These are phyloP conservation scores for Cyclostephanos tholiformis DNA, from an alignment of 108 stramenopile species.

Conservation along the genomic window DNA sequence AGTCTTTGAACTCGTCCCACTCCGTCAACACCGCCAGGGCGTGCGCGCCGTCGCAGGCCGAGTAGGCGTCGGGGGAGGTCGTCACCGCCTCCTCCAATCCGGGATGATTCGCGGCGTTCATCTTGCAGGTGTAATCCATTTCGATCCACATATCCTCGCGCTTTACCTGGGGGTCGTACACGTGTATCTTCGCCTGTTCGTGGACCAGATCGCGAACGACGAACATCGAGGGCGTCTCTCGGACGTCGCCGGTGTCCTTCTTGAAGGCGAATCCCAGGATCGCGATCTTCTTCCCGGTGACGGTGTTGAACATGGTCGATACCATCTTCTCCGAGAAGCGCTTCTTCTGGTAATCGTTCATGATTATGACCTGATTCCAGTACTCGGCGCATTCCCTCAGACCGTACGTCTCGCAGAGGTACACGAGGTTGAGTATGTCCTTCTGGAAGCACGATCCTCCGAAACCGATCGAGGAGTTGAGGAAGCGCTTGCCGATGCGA, in stretches of 20 bases:
- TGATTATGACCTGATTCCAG: conserved; percentile 97
- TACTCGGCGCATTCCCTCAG: conserved; percentile 97
- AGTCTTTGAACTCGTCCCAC: conserved; percentile 99
- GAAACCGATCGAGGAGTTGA: conserved; percentile 97
- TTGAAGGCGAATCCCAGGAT: conserved; percentile 99
- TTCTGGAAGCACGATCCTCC: conserved; percentile 99
- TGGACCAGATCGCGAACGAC: conserved; percentile 93
- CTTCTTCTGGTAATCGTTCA: conserved; percentile 99
- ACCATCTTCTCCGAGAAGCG: conserved; percentile 98
- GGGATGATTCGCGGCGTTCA: conserved; percentile 85
- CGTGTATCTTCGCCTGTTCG: conserved; percentile 91
- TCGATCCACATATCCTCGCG: conserved; percentile 97
- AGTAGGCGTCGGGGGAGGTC: conserved; percentile 88
- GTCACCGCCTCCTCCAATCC: conserved; percentile 74
- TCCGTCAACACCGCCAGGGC: conserved; percentile 97
- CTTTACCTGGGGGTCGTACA: conserved; percentile 98
- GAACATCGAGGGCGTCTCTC: conserved; percentile 98
- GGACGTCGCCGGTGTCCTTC: conserved; percentile 99
- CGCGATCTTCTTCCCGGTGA: conserved; percentile 98
- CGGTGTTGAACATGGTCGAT: conserved; percentile 97
- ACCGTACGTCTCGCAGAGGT: conserved; percentile 98
- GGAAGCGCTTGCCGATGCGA: conserved; percentile 97
- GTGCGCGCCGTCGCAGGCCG: conserved; percentile 94
- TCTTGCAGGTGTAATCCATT: conserved; percentile 95
- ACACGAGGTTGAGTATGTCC: conserved; percentile 99